Conservation (phyloP, 768 basidiomycete species). For the Holtermannia corniformis region DNA sequence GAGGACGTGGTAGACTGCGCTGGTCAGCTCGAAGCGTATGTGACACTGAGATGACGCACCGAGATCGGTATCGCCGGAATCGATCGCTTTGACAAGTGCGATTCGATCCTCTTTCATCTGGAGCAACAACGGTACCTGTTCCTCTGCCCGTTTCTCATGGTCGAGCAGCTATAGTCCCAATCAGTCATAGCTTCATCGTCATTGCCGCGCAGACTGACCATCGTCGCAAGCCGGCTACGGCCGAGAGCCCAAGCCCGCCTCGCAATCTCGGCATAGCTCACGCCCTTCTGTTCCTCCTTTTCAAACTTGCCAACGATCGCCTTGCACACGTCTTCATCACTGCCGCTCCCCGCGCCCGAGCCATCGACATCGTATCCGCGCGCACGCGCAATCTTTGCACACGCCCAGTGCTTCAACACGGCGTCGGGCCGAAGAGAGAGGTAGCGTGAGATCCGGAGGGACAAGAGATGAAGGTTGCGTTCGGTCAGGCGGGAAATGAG, state of each 20-base stretch:
- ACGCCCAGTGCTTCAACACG: slow-evolving; percentile 92
- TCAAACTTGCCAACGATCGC: slow-evolving; percentile 85
- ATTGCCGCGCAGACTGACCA: slow-evolving; percentile 46
- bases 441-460: slow-evolving; percentile 77
- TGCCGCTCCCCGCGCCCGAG: slow-evolving; percentile 50
- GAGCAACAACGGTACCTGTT: slow-evolving; percentile 86
- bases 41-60: slow-evolving; percentile 48
- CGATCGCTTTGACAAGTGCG: slow-evolving; percentile 78
- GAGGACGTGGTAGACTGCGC: slow-evolving; percentile 80
- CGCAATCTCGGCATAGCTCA: slow-evolving; percentile 92
- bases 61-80: slow-evolving; percentile 90
- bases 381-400: slow-evolving; percentile 73
- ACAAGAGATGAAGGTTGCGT: slow-evolving; percentile 81
- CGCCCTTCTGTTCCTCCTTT: slow-evolving; percentile 57
- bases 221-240: slow-evolving; percentile 66
- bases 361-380: slow-evolving; percentile 51
- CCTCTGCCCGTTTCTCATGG: slow-evolving; percentile 73
- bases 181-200: slow-evolving; percentile 3
- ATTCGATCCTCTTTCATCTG: slow-evolving; percentile 89
- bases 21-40: background rate
- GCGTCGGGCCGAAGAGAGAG: slow-evolving; percentile 72
- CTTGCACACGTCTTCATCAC: slow-evolving; percentile 68
- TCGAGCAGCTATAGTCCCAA: slow-evolving; percentile 61
- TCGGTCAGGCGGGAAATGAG: slow-evolving; percentile 74
- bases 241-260: slow-evolving; percentile 87